phyloP scores from a whole-genome alignment of 139 green algal genomes.

The Chlorella sp. region DNA sequence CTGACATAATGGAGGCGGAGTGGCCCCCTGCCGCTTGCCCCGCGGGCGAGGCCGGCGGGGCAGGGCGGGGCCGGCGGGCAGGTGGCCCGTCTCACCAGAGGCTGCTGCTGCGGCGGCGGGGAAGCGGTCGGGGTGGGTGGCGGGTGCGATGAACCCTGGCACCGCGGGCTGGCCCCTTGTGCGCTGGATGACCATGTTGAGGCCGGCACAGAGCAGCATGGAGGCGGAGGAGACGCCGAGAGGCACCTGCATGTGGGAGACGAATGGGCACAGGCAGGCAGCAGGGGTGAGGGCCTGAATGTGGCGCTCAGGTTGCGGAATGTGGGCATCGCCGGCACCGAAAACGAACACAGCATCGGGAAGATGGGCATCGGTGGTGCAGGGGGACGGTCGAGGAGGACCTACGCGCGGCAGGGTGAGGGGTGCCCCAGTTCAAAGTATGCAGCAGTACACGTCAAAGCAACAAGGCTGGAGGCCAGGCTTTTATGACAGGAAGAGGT shows the following conservation, averaged over 20 bases:
- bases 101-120: background rate
- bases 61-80: too few species aligned
- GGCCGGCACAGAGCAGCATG: constrained; percentile 28
- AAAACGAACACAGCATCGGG: too few species aligned
- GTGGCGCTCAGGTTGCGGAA: background rate
- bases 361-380: too few species aligned
- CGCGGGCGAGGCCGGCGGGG: too few species aligned
- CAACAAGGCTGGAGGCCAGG: too few species aligned
- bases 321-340: background rate
- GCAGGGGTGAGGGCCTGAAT: background rate
- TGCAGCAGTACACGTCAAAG: too few species aligned
- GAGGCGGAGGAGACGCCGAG: constrained; percentile 40
- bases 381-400: background rate
- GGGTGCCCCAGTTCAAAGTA: too few species aligned
- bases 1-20: too few species aligned
- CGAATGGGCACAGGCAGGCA: background rate
- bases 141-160: constrained; percentile 30
- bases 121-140: constrained; percentile 45
- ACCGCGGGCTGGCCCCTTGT: constrained; percentile 9
- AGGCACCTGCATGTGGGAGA: constrained; percentile 14
- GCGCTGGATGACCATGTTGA: constrained; percentile 26
- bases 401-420: background rate
- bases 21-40: too few species aligned
- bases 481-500: too few species aligned
- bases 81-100: background rate